Evolutionary conservation across 2,329 filamentous ascomycete genomes (phyloP), one percentile per base, ranked within the genome.

Genomic region (Paracorniculantispora psalliotae): DNA sequence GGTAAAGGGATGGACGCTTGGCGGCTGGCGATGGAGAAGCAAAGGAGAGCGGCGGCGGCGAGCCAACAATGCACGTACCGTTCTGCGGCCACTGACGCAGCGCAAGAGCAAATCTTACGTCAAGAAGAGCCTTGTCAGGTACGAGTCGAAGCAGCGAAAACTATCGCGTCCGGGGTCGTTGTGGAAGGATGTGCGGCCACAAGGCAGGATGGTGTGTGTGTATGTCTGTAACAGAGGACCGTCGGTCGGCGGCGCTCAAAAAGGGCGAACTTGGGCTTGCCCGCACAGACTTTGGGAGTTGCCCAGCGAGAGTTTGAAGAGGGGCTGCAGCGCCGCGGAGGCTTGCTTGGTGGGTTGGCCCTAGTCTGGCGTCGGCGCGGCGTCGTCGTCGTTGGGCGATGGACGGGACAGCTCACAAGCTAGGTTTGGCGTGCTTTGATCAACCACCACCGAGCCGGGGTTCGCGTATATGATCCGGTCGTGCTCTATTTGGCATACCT

Each of bases 31-130:
- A 57, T 41, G 12, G 4, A n/a, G 25, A 35, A 41, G 35, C 41
- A 10, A 50, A 37, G 30, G n/a, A 57, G 33, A 41, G 26, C 26
- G 46, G 26, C 25, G n/a, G 9, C n/a, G 21, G 19, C 43, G 37
- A 56, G 46, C 35, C n/a, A 57, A 28, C 44, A 13, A 57, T 57
- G 54, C 54, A 57, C 54, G 46, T 57, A 57, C 54, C 54, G 46
- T 50, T 57, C 25, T 35, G 54, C 23, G 35, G 35, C 37, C 44
- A 49, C 52, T n/a, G 41, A n/a, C 33, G 46, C 28, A 23, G 46
- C 44, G 46, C 44, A 49, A 46, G 33, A 41, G 35, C 2, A 50
- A 50, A 30, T 30, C 9, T 33, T 41, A 49, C 35, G 54, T 41
- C 54, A 43, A 50, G 25, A n/a, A 35, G 46, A n/a, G 4, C 10